Evolutionary conservation across 2,329 filamentous ascomycete species (phyloP).

Genomic region (Diaporthe batatas): DNA sequence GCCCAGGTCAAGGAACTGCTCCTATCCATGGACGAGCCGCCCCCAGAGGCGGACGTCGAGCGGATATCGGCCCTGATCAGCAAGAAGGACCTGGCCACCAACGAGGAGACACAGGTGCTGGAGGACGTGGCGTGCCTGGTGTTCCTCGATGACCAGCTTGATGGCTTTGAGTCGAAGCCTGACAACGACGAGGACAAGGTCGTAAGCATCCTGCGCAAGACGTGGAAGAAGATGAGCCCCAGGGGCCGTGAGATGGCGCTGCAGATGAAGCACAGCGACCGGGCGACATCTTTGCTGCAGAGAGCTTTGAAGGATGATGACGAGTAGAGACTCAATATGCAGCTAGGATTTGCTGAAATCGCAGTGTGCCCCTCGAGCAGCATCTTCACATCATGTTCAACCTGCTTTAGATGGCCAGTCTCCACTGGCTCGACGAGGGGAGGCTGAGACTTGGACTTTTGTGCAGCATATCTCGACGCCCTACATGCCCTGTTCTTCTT

Average conservation of each 20-base stretch:
- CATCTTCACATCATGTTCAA: neutral
- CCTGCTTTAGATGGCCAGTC: too few species aligned
- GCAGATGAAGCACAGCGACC: constrained; percentile 73
- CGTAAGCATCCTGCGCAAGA: constrained; percentile 77
- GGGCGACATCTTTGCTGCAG: constrained; percentile 71
- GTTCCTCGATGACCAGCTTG: constrained; percentile 89
- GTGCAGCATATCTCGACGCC: too few species aligned
- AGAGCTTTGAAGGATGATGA: constrained; percentile 65
- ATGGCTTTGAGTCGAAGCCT: constrained; percentile 78
- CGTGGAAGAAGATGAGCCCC: constrained; percentile 81
- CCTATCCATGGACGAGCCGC: constrained; percentile 53
- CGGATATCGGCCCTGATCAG: constrained; percentile 79
- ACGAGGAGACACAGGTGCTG: constrained; percentile 77
- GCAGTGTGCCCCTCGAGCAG: neutral
- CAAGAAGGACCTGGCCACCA: constrained; percentile 78
- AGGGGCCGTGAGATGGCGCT: constrained; percentile 74
- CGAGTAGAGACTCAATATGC: neutral
- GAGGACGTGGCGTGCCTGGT: constrained; percentile 91
- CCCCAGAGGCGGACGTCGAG: constrained; percentile 65
- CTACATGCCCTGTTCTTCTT: too few species aligned
- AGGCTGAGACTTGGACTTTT: too few species aligned
- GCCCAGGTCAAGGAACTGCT: constrained; percentile 68
- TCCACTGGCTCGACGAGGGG: too few species aligned
- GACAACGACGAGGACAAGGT: constrained; percentile 83
- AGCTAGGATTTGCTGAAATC: neutral